phyloP scores from a whole-genome alignment of 1,284 basidiomycete species.

The Trichosporon faecale region DNA sequence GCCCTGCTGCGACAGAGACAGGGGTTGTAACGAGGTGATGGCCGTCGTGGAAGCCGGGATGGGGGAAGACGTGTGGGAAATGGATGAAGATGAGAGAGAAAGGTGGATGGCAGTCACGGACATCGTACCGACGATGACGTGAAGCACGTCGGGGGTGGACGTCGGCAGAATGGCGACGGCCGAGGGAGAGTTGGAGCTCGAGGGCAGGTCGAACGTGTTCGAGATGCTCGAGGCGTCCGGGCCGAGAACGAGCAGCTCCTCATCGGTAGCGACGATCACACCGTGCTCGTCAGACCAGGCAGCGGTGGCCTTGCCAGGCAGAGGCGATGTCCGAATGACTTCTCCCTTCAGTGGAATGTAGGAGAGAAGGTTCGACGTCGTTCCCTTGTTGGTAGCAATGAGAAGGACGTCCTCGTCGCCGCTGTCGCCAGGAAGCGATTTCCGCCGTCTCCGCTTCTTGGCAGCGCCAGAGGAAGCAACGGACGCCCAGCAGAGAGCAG shows the following conservation, averaged over 20 bases:
- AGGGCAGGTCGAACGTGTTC: slow-evolving; percentile 37
- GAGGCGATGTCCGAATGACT: slow-evolving; percentile 32
- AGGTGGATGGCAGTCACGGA: slow-evolving; percentile 40
- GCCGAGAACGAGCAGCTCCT: slow-evolving; percentile 39
- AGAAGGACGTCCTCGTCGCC: slow-evolving; percentile 41
- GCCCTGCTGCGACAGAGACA: slow-evolving; percentile 38
- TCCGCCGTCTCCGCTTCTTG: slow-evolving; percentile 39
- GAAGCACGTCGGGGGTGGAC: slow-evolving; percentile 35
- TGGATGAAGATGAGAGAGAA: slow-evolving; percentile 31
- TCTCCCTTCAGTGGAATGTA: slow-evolving; percentile 38
- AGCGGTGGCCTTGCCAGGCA: slow-evolving; percentile 37
- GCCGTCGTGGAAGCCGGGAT: slow-evolving; percentile 47
- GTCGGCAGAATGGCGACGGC: slow-evolving; percentile 40
- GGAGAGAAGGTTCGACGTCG: slow-evolving; percentile 29
- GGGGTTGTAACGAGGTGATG: slow-evolving; percentile 40
- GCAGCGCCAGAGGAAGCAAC: slow-evolving; percentile 27
- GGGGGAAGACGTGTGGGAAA: slow-evolving; percentile 39
- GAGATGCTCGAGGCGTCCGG: slow-evolving; percentile 35
- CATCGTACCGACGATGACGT: slow-evolving; percentile 36
- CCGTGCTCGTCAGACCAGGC: slow-evolving; percentile 38
- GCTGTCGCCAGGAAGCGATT: slow-evolving; percentile 24
- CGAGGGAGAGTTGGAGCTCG: slow-evolving; percentile 30
- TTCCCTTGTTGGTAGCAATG: slow-evolving; percentile 38
- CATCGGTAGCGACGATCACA: slow-evolving; percentile 33
- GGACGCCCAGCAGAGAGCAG: slow-evolving; percentile 39